Evolutionary conservation across 169 alveolate genomes (phyloP), one percentile per base, ranked within the genome.

Genomic region (Plasmodium adleri): DNA sequence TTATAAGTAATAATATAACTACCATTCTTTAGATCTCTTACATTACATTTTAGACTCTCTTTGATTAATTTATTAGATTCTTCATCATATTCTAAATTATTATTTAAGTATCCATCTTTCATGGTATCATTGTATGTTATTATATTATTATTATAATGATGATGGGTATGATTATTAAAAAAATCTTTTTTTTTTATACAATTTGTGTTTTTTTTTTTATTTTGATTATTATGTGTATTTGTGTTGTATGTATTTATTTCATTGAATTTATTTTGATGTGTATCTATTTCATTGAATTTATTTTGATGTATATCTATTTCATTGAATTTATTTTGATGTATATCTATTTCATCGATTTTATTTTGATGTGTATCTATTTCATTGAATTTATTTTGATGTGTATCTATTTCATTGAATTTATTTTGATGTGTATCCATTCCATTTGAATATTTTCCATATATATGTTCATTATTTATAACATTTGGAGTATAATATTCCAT

Each of bases 1-100:
- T 13, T 68, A 56, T 56, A 83, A 6, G 91, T 43, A 15, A 83
- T 73, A n/a, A 83, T n/a, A 50, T 83, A 83, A 9, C 74, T 52
- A 62, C 91, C 91, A 83, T 83, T 83, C 71, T 83, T 67, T 20
- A 83, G 59, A 59, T 83, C 91, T 3, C 63, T 50, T 20, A 83
- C 22, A 62, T 67, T 67, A 26, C 91, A 83, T 63, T 63, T 83
- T 2, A 70, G n/a, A 22, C 86, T 39, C 1, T 83, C 59, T 58
- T 54, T n/a, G 12, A 54, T 54, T 62, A 83, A 17, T 50, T 83
- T 83, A 43, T 17, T 22, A 49, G 20, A 68, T 70, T 83, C 74
- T 2, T 60, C 52, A 56, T 71, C 85, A 60, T 58, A 83, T 32
- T 43, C 50, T 6, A 22, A 32, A 10, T 71, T 15, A 1, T 67